These are phyloP conservation scores for Tolypocladium pustulatum DNA, from an alignment of 2,329 filamentous ascomycete genomes.

Conservation along the genomic window DNA sequence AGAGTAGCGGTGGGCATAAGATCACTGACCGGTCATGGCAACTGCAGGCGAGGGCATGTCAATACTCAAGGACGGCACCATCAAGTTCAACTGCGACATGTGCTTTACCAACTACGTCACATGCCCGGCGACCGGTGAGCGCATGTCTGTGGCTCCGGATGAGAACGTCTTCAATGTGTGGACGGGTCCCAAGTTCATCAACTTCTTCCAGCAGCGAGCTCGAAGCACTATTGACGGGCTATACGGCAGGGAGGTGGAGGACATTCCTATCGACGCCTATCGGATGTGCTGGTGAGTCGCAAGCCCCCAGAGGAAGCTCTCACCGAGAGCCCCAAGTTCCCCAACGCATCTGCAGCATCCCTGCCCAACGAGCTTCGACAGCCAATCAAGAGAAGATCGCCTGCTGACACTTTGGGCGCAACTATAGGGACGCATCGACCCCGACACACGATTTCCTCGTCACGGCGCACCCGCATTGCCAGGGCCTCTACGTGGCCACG, in stretches of 20 bases:
- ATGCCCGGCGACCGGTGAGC: conserved; percentile 34
- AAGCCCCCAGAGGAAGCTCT: neutral
- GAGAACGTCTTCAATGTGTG: conserved; percentile 29
- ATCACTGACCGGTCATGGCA: conserved; percentile 2
- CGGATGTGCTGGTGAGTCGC: conserved; percentile 33
- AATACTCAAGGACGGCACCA: conserved; percentile 33
- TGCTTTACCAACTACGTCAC: conserved; percentile 45
- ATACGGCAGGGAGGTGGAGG: conserved; percentile 28
- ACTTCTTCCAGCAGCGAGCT: conserved; percentile 33
- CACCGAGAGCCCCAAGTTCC: conserved; percentile 1
- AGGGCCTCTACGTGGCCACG: conserved; percentile 47
- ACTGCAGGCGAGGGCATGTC: conserved; percentile 29
- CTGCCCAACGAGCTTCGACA: neutral
- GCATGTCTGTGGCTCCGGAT: conserved; percentile 40
- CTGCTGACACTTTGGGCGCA: conserved; percentile 3
- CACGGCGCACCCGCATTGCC: conserved; percentile 35
- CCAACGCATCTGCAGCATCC: neutral
- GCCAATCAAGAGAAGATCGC: neutral
- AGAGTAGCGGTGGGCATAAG: neutral
- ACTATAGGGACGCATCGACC: conserved; percentile 47
- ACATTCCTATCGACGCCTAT: conserved; percentile 28
- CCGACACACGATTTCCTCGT: conserved; percentile 54
- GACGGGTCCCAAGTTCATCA: conserved; percentile 26
- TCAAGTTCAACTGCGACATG: conserved; percentile 53
- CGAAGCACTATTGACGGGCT: conserved; percentile 27